Evolutionary conservation across 768 basidiomycete genomes (phyloP).

Genomic region (Psilocybe cyanescens): DNA sequence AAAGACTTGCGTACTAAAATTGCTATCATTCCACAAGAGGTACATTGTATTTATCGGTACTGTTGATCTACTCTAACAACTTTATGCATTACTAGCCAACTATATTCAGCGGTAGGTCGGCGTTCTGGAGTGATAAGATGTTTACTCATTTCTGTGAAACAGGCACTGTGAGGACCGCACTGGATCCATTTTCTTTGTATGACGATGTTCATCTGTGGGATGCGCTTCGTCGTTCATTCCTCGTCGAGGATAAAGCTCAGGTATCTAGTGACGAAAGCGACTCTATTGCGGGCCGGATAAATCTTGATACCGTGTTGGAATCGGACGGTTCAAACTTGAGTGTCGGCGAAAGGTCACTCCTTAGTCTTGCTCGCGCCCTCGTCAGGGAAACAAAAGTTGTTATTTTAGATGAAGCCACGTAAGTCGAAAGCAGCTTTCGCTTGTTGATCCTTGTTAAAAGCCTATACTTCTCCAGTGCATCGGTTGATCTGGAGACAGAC

Average conservation of each 20-base stretch:
- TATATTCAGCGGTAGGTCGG: slow-evolving; percentile 53
- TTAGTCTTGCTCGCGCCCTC: slow-evolving; percentile 80
- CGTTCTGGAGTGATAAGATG: background rate
- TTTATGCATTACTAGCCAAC: slow-evolving; percentile 41
- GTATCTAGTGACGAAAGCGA: slow-evolving; percentile 53
- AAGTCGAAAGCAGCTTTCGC: slow-evolving; percentile 10
- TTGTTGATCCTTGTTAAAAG: background rate
- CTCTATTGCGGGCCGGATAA: slow-evolving; percentile 38
- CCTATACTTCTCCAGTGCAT: slow-evolving; percentile 41
- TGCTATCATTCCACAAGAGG: slow-evolving; percentile 71
- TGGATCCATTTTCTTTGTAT: slow-evolving; percentile 64
- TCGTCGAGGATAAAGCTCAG: slow-evolving; percentile 35
- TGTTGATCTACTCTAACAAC: background rate
- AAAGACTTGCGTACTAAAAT: slow-evolving; percentile 61
- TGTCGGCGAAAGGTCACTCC: slow-evolving; percentile 71
- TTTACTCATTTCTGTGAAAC: slow-evolving; percentile 34
- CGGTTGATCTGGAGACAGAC: slow-evolving; percentile 81
- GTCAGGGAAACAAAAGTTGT: slow-evolving; percentile 78
- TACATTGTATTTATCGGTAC: slow-evolving; percentile 1
- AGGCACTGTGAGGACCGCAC: slow-evolving; percentile 62
- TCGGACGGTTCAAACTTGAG: slow-evolving; percentile 78
- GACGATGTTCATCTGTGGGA: slow-evolving; percentile 72
- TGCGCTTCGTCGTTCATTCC: slow-evolving; percentile 65
- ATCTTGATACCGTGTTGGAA: slow-evolving; percentile 77
- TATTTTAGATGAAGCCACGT: slow-evolving; percentile 81